Evolutionary conservation across 2,329 filamentous ascomycete species (phyloP), one percentile per base, ranked within the genome.

Genomic region (Fusarium napiforme): DNA sequence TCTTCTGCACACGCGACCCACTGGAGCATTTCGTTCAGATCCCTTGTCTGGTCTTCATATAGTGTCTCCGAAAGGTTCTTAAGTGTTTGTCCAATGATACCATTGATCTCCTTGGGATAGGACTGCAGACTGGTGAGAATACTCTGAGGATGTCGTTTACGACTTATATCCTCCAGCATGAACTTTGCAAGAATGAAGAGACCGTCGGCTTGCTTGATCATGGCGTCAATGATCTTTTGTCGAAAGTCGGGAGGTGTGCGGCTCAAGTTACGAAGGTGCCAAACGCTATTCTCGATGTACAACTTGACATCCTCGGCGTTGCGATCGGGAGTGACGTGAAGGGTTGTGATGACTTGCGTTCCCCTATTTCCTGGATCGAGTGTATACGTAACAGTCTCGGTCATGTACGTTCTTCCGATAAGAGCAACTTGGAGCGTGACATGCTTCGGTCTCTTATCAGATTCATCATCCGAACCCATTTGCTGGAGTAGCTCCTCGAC

Each of bases 131-230:
- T 83, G 26, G 85, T 81, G 9, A 84, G 81, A 2, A 83, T 87
- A 1, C 84, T 84, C 11, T 82, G 80, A 0, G 85, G 83, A 47
- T 86, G 85, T 7, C 82, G 80, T 63, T 86, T 83, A 37, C 83
- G 83, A 28, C 81, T 82, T 7, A 87, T 78, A 55, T 89, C 87
- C 9, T 84, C 84, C 7, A 89, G 63, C 85, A 87, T 87, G 49
- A 87, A 83, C 62, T 86, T 84, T 52, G 85, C 85, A 50, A 86
- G 81, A 26, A 87, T 85, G 70, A 87, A 87, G 23, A 87, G 81
- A 0, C 85, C 85, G 26, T 85, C 83, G 2, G 85, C 85, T 26
- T 84, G 82, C 10, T 80, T 79, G 8, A 80, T 79, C 75, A 87
- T 81, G 12, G 80, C 81, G 6, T 82, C 75, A 5, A 84, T 79